A percentile compares a stretch with the other conserved stretches of the same genome.
phyloP scores from a whole-genome alignment of 768 basidiomycete species.

The Suillus placidus region DNA sequence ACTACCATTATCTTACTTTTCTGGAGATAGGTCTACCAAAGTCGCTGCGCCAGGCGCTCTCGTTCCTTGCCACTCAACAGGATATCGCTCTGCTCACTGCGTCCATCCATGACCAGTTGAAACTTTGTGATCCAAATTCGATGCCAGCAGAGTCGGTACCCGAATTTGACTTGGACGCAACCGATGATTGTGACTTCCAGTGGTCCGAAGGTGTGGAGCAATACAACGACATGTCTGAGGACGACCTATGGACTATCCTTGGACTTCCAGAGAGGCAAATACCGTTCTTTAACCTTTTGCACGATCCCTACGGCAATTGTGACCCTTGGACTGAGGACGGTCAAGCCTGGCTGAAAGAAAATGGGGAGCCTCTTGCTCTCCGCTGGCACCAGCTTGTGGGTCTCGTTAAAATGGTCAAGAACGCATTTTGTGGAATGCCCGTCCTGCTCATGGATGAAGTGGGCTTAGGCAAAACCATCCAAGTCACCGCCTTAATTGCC shows the following conservation, averaged over 20 bases:
- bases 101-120: background rate
- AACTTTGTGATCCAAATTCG: background rate
- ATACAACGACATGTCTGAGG: background rate
- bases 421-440: background rate
- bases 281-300: background rate
- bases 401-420: background rate
- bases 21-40: background rate
- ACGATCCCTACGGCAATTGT: background rate
- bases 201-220: background rate
- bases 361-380: background rate
- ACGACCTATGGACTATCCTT: background rate
- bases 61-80: background rate
- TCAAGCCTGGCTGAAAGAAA: background rate
- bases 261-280: background rate
- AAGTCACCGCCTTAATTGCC: background rate
- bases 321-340: background rate
- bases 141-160: background rate
- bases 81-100: background rate
- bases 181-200: background rate
- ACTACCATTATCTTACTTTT: background rate
- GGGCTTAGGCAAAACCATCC: background rate
- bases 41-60: background rate
- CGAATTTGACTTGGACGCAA: background rate
- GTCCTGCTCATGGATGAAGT: background rate
- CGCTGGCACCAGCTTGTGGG: background rate